Evolutionary conservation across 441 rosid species (phyloP).

Genomic region (Populus hybrid): DNA sequence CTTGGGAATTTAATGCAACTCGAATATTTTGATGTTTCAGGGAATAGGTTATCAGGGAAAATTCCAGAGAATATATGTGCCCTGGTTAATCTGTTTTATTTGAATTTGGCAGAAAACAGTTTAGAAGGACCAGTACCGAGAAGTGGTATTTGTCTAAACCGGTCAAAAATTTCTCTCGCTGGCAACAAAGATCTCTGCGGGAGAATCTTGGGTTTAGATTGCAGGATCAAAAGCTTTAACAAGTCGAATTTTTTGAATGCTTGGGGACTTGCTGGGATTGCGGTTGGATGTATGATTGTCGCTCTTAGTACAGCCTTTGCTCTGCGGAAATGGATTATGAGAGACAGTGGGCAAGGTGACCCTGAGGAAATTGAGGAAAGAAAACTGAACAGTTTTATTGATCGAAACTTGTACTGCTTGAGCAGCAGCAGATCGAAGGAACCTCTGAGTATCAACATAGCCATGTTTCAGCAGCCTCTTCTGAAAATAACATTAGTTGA

Average conservation of each 20-base stretch:
- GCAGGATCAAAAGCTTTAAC: conserved; percentile 26
- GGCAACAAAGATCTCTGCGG: conserved; percentile 76
- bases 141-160: conserved; percentile 57
- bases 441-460: conserved; percentile 86
- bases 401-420: conserved; percentile 54
- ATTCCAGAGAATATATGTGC: conserved; percentile 63
- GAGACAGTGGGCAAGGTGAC: conserved; percentile 36
- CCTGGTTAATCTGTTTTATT: conserved; percentile 39
- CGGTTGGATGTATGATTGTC: conserved; percentile 42
- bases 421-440: conserved; percentile 31
- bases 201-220: too few species aligned
- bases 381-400: conserved; percentile 49
- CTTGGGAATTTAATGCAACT: conserved; percentile 70
- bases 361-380: conserved; percentile 52
- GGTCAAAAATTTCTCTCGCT: conserved; percentile 38
- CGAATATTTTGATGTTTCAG: conserved; percentile 63
- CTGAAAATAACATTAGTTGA: conserved; percentile 66
- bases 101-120: conserved; percentile 56
- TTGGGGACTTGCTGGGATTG: conserved; percentile 52
- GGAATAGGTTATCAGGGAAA: conserved; percentile 55
- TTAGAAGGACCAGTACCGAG: conserved; percentile 66
- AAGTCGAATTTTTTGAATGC: conserved; percentile 37
- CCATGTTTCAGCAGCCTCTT: conserved; percentile 88
- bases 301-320: conserved; percentile 31
- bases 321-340: conserved; percentile 39